Conservation (phyloP, 2,329 filamentous ascomycete species). For the Sporothrix protearum region DNA sequence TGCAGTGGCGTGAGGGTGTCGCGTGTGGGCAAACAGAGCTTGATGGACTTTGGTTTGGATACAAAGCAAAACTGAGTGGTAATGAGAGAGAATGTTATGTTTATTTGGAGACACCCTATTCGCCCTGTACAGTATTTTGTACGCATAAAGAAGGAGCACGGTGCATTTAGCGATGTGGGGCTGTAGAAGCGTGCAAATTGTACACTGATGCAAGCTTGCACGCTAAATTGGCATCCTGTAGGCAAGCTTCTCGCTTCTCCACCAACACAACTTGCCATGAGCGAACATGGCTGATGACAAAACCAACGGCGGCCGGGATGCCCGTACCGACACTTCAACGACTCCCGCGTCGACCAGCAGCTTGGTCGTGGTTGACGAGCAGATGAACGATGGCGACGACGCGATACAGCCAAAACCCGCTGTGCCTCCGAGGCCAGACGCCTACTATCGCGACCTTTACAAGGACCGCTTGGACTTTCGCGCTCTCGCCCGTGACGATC, state of each 20-base stretch:
- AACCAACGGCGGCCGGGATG: neutral
- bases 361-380: neutral
- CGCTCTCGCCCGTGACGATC: constrained; percentile 41
- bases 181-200: neutral
- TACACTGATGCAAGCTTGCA: neutral
- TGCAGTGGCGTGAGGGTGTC: constrained; percentile 14
- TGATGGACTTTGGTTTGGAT: neutral
- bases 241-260: neutral
- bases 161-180: neutral
- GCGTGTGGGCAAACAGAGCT: no score
- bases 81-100: neutral
- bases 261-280: neutral
- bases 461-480: constrained; percentile 42
- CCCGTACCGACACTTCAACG: neutral
- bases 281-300: constrained; percentile 1
- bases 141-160: neutral
- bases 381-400: neutral
- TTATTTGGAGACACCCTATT: no score
- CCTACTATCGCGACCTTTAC: constrained; percentile 41
- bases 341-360: neutral
- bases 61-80: neutral
- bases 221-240: neutral
- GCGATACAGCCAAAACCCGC: neutral
- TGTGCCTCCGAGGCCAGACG: neutral
- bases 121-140: neutral